Evolutionary conservation across 129 eudicot species (phyloP), one percentile per base, ranked within the genome.

Genomic region (Saussurea involucrata): DNA sequence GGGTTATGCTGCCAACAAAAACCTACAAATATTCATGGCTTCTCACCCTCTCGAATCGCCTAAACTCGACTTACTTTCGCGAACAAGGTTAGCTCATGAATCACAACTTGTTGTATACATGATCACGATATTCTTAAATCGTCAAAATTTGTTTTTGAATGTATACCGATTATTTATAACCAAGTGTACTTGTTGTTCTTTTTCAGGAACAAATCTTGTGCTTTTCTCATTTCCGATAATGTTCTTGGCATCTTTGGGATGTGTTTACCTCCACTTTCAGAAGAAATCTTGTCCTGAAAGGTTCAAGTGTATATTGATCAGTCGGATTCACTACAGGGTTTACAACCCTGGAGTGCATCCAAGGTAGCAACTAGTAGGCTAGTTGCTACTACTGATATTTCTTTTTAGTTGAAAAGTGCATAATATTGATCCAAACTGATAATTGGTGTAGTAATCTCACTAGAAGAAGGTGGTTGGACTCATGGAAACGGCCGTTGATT

Each of bases 171-270:
- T 68, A 58, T 46, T 2, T 1, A 46, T 29, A 21, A 71, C 46
- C 17, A 2, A 36, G 10, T 13, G 29, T 8, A 31, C 12, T 3
- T 27, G 15, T 28, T 74, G 37, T 55, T 57, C 20, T 75, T 37
- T 83, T 81, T 64, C 89, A 91, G 97, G 97, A 75, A 85, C 82
- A 58, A 91, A 89, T 85, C 92, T 91, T 77, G 65, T 87, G 72
- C 82, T 91, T 63, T 86, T 88, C 71, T 78, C 92, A 31, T 88
- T 91, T 74, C 94, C 93, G 2, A 28, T 88, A 1, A 88, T 91
- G 90, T 74, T 91, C 49, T 73, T 91, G 27, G 87, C 94, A 44
- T 83, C 86, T 77, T 69, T 91, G 63, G 92, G 94, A 24, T 85
- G 92, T 72, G 29, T 91, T 27, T 88, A 86, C 70, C 86, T 83